Conservation (phyloP, 371 early-diverging fungal genomes). For the Encephalitozoon intestinalis region DNA sequence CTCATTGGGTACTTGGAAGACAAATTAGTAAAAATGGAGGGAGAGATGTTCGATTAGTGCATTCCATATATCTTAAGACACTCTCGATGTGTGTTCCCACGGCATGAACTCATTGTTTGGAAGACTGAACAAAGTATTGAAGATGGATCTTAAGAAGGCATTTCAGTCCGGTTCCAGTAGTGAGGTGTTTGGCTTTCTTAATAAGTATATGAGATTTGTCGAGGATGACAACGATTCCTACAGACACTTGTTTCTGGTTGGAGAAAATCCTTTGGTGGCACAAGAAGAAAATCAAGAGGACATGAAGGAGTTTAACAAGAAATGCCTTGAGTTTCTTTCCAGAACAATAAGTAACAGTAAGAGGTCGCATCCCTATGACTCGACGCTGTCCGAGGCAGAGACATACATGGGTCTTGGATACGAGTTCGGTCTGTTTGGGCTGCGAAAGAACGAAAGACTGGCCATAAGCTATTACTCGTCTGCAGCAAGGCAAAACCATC, state of each 20-base stretch:
- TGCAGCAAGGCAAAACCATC: slow-evolving; percentile 54
- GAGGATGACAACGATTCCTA: slow-evolving; percentile 26
- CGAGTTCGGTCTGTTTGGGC: slow-evolving; percentile 41
- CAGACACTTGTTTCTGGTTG: slow-evolving; percentile 3
- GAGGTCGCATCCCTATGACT: neutral
- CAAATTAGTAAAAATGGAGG: neutral
- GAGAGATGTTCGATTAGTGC: slow-evolving; percentile 1
- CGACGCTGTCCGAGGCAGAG: slow-evolving; percentile 20
- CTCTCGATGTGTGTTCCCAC: neutral
- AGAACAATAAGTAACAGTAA: slow-evolving; percentile 3
- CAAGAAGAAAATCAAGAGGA: neutral
- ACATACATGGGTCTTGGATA: slow-evolving; percentile 40
- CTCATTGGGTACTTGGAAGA: neutral
- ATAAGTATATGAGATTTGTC: slow-evolving; percentile 28
- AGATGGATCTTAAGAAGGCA: neutral
- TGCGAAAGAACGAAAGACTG: slow-evolving; percentile 18
- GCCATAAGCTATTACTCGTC: slow-evolving; percentile 54
- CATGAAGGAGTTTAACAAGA: slow-evolving; percentile 34
- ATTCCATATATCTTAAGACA: neutral
- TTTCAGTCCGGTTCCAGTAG: neutral
- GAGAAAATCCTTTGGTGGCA: slow-evolving; percentile 2
- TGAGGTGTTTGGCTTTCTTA: slow-evolving; percentile 35
- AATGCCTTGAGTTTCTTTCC: slow-evolving; percentile 14
- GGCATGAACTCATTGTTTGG: slow-evolving; percentile 1
- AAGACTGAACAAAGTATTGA: slow-evolving; percentile 4